Conservation (phyloP, 345 rosid genomes). For the Sapria himalayana region DNA sequence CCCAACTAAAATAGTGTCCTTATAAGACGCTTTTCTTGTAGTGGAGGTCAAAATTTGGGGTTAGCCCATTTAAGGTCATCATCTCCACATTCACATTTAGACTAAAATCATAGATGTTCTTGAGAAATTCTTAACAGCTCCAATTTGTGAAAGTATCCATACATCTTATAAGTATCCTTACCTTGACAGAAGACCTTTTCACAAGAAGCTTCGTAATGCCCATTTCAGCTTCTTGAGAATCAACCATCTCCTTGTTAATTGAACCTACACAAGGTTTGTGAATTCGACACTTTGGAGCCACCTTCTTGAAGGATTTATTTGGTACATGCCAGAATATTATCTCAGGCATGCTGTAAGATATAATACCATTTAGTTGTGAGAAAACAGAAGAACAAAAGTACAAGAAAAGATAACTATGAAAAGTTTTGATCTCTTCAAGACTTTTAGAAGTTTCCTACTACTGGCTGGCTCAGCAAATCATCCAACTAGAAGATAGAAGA, state of each 20-base stretch:
- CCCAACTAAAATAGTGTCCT: too few species aligned
- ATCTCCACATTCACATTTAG: too few species aligned
- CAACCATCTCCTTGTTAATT: slow-evolving; percentile 55
- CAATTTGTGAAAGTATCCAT: too few species aligned
- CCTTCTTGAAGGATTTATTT: slow-evolving; percentile 46
- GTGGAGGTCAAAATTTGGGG: too few species aligned
- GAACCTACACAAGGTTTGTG: slow-evolving; percentile 65
- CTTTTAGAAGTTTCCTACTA: too few species aligned
- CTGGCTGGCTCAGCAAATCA: too few species aligned
- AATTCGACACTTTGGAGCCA: slow-evolving; percentile 42
- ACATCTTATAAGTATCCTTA: too few species aligned
- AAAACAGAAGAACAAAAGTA: background rate
- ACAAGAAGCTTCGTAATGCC: slow-evolving; percentile 47
- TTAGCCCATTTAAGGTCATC: too few species aligned
- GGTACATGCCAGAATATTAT: slow-evolving; percentile 90
- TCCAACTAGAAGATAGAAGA: too few species aligned
- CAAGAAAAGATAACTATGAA: background rate
- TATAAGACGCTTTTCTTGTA: background rate
- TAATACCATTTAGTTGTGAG: background rate
- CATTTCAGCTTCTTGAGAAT: slow-evolving; percentile 57
- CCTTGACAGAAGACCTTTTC: slow-evolving; percentile 56
- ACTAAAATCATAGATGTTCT: too few species aligned
- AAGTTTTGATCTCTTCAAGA: too few species aligned
- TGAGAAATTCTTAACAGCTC: too few species aligned
- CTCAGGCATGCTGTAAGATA: slow-evolving; percentile 43